Base-by-base conservation (phyloP, 2,329 filamentous ascomycete genomes). In the Pseudocercospora fuligena region DNA sequence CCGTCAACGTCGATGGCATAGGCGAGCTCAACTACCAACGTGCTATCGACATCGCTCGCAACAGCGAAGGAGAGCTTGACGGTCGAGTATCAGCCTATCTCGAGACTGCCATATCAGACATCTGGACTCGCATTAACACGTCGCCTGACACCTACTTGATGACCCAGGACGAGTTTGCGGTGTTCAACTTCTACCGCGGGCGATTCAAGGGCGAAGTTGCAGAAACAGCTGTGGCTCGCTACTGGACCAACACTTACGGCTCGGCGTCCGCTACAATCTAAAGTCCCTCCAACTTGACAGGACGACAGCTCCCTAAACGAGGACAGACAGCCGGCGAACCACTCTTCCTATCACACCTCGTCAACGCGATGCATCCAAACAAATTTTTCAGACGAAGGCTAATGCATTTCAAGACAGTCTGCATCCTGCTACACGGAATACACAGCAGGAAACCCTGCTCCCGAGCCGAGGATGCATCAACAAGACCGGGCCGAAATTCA, bases 101-200 rank as follows among this genome's bases (percentile, higher is more conserved):
- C 46, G 89, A 93, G 76, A 78, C 78, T 60, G 89, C 87, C 31
- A 81, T 93, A 59, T 75, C 80, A 1, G 82, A 86, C 69, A 87
- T 94, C 69, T 94, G 92, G 91, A 77, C 76, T 51, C 89, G 87
- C 72, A 85, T 96, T 64, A 81, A 89, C 73, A 82, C 83, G 3
- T 82, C 89, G 33, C 91, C 91, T 1, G 80, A 86, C 60, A 82
- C 83, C n/a, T 96, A 94, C 78, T 79, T 95, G 70, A 88, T 96
- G 82, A 88, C 83, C 36, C 83, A 86, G 69, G 88, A 92, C 78
- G 92, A 97, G 80, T 96, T 95, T 75, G 88, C 91, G 63, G 85
- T 96, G 67, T 93, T 96, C 87, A 96, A 95, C 82, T 94, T 90
- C 79, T 94, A 91, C 78, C 89, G 91, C 69, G 80, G 86, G 69